Conservation (phyloP, 2,329 filamentous ascomycete genomes). For the Pseudomassariella vexata region DNA sequence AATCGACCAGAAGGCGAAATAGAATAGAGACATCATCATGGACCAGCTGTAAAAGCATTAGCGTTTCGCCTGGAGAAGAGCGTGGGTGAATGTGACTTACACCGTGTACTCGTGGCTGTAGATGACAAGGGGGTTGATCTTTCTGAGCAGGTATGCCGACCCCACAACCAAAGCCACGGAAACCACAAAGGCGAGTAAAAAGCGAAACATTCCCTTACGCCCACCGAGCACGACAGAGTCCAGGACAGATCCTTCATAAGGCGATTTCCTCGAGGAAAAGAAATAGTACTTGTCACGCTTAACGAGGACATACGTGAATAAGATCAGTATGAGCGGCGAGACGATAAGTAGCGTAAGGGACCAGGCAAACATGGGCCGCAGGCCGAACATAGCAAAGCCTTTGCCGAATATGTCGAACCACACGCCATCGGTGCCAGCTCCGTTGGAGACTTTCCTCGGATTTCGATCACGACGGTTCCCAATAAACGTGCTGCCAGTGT, state of each 20-base stretch:
- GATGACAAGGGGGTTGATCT: slow-evolving; percentile 84
- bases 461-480: slow-evolving; percentile 43
- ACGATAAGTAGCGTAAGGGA: slow-evolving; percentile 78
- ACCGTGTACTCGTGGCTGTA: slow-evolving; percentile 85
- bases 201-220: slow-evolving; percentile 77
- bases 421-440: slow-evolving; percentile 63
- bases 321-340: slow-evolving; percentile 66
- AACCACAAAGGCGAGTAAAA: slow-evolving; percentile 67
- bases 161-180: slow-evolving; percentile 65
- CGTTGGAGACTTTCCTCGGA: slow-evolving; percentile 59
- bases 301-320: slow-evolving; percentile 63
- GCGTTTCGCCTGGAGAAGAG: too few relatives aligned
- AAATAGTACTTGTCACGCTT: slow-evolving; percentile 81
- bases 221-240: slow-evolving; percentile 64
- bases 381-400: slow-evolving; percentile 69
- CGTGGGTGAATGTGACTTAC: too few relatives aligned
- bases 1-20: slow-evolving; percentile 77
- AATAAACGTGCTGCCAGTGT: slow-evolving; percentile 60
- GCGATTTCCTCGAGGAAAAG: slow-evolving; percentile 58
- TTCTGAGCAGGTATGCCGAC: slow-evolving; percentile 68
- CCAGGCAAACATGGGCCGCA: slow-evolving; percentile 82
- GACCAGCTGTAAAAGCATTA: slow-evolving; percentile 48
- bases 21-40: slow-evolving; percentile 78
- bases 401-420: slow-evolving; percentile 93
- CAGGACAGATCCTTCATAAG: slow-evolving; percentile 53